phyloP scores from a whole-genome alignment of 2,329 filamentous ascomycete genomes.

The Macrophomina phaseolina region DNA sequence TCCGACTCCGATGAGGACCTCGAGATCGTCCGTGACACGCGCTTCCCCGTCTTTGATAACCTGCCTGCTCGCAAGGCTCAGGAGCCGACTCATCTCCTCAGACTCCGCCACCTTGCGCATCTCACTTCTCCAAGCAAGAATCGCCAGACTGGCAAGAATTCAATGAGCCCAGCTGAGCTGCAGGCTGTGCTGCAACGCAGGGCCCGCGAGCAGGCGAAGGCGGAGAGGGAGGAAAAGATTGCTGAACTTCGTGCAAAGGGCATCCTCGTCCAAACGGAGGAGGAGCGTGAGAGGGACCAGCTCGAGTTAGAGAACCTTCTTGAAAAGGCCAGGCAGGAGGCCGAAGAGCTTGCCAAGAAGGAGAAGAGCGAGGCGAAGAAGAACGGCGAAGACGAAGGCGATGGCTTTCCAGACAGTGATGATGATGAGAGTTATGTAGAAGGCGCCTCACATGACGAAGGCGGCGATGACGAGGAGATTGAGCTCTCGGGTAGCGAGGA shows the following conservation, averaged over 20 bases:
- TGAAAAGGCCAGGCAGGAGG: conserved; percentile 81
- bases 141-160: conserved; percentile 53
- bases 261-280: conserved; percentile 79
- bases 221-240: conserved; percentile 77
- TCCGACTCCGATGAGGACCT: conserved; percentile 65
- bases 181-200: conserved; percentile 70
- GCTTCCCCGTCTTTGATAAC: conserved; percentile 68
- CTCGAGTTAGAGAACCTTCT: conserved; percentile 87
- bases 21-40: conserved; percentile 60
- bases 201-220: conserved; percentile 78
- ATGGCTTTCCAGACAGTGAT: conserved; percentile 59
- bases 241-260: conserved; percentile 80
- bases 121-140: conserved; percentile 66
- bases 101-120: conserved; percentile 76
- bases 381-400: conserved; percentile 53
- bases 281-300: conserved; percentile 83
- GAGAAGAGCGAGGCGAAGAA: conserved; percentile 78
- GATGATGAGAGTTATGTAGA: conserved; percentile 58
- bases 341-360: conserved; percentile 74
- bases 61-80: conserved; percentile 67
- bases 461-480: conserved; percentile 36
- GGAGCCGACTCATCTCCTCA: conserved; percentile 68
- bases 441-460: conserved; percentile 46
- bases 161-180: conserved; percentile 73
- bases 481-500: conserved; percentile 54